Evolutionary conservation across 345 rosid species (phyloP), one percentile per base, ranked within the genome.

Genomic region (Eucalyptus caleyi): DNA sequence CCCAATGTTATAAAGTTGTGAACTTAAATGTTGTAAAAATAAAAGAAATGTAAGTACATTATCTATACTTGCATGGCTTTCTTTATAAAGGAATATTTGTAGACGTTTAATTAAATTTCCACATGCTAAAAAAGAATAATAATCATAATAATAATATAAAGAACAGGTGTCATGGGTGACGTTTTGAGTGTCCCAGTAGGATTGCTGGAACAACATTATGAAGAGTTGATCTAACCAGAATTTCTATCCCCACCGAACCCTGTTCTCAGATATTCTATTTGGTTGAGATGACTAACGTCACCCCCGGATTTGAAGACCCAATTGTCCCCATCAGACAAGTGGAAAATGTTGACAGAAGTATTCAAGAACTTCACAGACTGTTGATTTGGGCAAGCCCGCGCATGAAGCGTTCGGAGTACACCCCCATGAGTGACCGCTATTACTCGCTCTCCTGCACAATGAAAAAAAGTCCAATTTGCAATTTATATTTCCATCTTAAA

Each of bases 351-450:
- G 49, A 97, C 85, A 16, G 98, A 97, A 86, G 97, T 93, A 77
- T 96, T 97, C 53, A 93, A 90, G 21, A 97, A 89, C 89, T 92
- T 97, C 80, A 32, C 12, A 10, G 89, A 89, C 34, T 88, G 82
- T 88, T 89, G 91, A 42, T 90, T 93, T 86, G 98, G 96, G 94
- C 96, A 91, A 91, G 97, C 97, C 65, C 94, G 92, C 92, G 91
- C 90, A 87, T 93, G 89, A 11, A 97, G 94, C 47, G 96, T 87
- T 91, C 98, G 91, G 88, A 96, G 94, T 10, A 93, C 95, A 88
- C 99, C 98, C 24, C 99, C 98, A 89, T 96, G 99, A 89, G 95
- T 93, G 82, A 96, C 97, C 50, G 94, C 96, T 16, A 93, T 93
- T 6, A 95, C 94, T 88, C 94, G 93, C 87, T 96, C 94, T 90